A percentile compares a stretch with the other conserved stretches of the same genome.
Conservation (phyloP, 805 yeast genomes). For the Zygosaccharomyces siamensis region DNA sequence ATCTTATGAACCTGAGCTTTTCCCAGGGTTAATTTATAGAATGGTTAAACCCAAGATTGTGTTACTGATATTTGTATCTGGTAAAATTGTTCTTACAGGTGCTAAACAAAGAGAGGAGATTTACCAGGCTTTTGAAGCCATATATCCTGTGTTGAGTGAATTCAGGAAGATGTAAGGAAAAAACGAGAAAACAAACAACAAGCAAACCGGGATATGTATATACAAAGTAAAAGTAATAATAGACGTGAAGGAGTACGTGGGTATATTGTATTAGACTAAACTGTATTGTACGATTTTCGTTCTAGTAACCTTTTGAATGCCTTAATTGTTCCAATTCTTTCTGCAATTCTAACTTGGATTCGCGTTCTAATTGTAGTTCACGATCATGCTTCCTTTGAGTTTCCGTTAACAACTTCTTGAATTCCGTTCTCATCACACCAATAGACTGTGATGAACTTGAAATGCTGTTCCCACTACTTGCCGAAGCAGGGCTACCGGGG, state of each 20-base stretch:
- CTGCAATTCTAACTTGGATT: constrained; percentile 45
- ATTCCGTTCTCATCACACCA: constrained; percentile 60
- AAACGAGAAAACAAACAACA: too few species aligned
- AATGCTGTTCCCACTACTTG: constrained; percentile 16
- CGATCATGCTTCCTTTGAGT: constrained; percentile 58
- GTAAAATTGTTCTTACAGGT: constrained; percentile 96
- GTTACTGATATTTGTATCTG: constrained; percentile 89
- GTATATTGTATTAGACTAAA: background rate
- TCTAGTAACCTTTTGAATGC: constrained; percentile 5
- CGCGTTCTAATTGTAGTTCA: constrained; percentile 53
- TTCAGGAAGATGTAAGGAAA: constrained; percentile 62
- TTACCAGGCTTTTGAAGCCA: constrained; percentile 96
- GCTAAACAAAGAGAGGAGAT: constrained; percentile 99
- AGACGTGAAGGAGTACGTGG: constrained; percentile 3
- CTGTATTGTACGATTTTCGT: constrained; percentile 3
- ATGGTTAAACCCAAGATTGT: constrained; percentile 99
- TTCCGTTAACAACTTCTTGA: constrained; percentile 57
- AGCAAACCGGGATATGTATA: background rate
- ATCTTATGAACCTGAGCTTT: constrained; percentile 95
- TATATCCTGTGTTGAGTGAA: constrained; percentile 96
- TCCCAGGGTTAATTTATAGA: constrained; percentile 97
- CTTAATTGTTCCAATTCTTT: constrained; percentile 34
- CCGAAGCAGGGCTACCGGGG: constrained; percentile 14
- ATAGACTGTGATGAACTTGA: constrained; percentile 37
- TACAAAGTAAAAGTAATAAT: background rate